A percentile compares a stretch with the other conserved stretches of the same genome.
Conservation (phyloP, 2,329 filamentous ascomycete genomes). For the Pseudocercospora crystallina region DNA sequence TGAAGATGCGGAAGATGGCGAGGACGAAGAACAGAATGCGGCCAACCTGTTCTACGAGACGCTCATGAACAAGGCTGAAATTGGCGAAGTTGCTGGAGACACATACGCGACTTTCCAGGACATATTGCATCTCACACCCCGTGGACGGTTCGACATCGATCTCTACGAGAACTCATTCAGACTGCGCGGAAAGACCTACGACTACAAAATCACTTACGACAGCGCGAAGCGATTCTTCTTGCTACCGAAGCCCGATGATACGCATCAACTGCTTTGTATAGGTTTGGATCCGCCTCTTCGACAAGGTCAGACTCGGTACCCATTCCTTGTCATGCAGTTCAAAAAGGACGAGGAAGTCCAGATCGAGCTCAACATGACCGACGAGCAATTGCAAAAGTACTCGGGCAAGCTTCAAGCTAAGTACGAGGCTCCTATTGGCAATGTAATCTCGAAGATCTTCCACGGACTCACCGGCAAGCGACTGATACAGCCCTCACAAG, state of each 20-base stretch:
- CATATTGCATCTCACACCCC: slow-evolving; percentile 92
- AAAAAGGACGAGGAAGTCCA: slow-evolving; percentile 97
- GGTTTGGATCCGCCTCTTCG: slow-evolving; percentile 92
- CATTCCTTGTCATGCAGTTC: slow-evolving; percentile 98
- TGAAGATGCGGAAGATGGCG: slow-evolving; percentile 56
- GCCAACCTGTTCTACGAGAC: slow-evolving; percentile 98
- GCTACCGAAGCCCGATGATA: slow-evolving; percentile 95
- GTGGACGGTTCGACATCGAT: slow-evolving; percentile 99
- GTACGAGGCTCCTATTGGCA: slow-evolving; percentile 91
- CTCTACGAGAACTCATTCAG: slow-evolving; percentile 99
- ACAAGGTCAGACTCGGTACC: slow-evolving; percentile 95
- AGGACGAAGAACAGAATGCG: slow-evolving; percentile 81
- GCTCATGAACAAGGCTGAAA: slow-evolving; percentile 96
- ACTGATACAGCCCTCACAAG: slow-evolving; percentile 87
- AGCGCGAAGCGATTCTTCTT: slow-evolving; percentile 99
- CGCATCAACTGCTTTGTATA: slow-evolving; percentile 91
- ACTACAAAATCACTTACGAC: slow-evolving; percentile 99
- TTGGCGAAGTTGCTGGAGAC: slow-evolving; percentile 97
- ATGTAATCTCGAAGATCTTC: slow-evolving; percentile 94
- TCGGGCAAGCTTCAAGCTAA: slow-evolving; percentile 83
- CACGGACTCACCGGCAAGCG: slow-evolving; percentile 92
- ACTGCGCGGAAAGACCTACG: slow-evolving; percentile 96
- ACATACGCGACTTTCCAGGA: slow-evolving; percentile 97
- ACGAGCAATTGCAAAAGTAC: slow-evolving; percentile 85
- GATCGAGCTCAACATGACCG: slow-evolving; percentile 92